Base-by-base conservation (phyloP, 306 rosid species). In the Phaseolus lunatus region DNA sequence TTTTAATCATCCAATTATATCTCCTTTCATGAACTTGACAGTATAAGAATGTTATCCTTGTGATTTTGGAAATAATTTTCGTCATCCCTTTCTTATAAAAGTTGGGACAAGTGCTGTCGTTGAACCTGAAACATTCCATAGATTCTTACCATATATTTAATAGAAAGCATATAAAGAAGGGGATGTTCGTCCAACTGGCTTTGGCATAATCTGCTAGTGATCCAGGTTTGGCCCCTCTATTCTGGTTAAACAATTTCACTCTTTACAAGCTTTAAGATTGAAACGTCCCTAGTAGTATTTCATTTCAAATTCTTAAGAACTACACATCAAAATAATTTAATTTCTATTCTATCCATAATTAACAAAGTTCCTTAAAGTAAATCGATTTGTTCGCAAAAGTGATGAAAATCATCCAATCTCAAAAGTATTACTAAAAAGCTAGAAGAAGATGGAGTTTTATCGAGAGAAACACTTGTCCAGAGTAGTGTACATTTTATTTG, bases 1-100 rank as follows among this genome's bases (percentile, higher is more conserved):
- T 39, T 39, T 45, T 19, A 78, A 78, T 43, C n/a, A 67, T 27
- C 47, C 23, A 13, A 14, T 58, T 19, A 58, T 27, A 45, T 48
- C 70, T 19, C 53, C 45, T 62, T 12, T 24, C 0, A 72, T 72
- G 50, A 39, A 63, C 47, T 50, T 59, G 19, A 72, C 37, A 3
- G 14, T 20, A 3, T 50, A 41, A 37, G 20, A 49, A 50, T 47
- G 56, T 12, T 67, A 52, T 41, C 18, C 27, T 5, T 5, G n/a
- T 18, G 31, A 63, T n/a, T 41, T 0, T 11, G 71, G 19, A 41
- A 65, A 65, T 33, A 20, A 0, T 37, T 29, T 4, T n/a, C 48
- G 19, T n/a, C 11, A 22, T 65, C 37, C 11, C 11, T 1, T 20
- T 31, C 7, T 31, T 5, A 19, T 19, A n/a, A 27, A 39, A 65